phyloP scores from a whole-genome alignment of 768 basidiomycete genomes.

The Dictyophora rubrovolvata region DNA sequence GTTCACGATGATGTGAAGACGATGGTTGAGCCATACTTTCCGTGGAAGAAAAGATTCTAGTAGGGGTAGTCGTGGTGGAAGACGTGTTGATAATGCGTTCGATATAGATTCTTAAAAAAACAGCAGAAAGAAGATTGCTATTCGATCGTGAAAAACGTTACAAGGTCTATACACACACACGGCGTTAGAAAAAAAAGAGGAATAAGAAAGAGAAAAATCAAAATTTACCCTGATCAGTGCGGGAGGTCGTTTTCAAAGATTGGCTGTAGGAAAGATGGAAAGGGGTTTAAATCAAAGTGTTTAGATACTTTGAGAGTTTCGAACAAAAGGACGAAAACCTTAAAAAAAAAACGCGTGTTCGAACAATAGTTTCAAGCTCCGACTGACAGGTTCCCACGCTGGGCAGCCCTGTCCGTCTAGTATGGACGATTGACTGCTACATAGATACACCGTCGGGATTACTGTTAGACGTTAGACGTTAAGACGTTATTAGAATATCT shows the following conservation, averaged over 20 bases:
- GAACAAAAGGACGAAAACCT: constrained; percentile 1
- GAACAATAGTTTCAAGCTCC: constrained; percentile 3
- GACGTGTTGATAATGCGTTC: constrained; percentile 15
- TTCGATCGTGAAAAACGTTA: constrained; percentile 19
- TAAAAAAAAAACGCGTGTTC: not conserved
- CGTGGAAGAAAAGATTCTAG: constrained; percentile 70
- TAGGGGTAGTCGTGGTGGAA: constrained; percentile 45
- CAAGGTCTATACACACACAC: not conserved
- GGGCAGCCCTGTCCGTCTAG: too few relatives aligned
- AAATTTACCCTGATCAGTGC: not conserved
- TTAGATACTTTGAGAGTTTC: not conserved
- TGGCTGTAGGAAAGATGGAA: not conserved
- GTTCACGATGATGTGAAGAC: constrained; percentile 59
- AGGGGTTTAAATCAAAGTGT: not conserved
- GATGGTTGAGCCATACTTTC: constrained; percentile 85
- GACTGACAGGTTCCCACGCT: not conserved
- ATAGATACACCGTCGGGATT: too few relatives aligned
- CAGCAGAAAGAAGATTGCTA: constrained; percentile 19
- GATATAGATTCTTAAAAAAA: constrained; percentile 15
- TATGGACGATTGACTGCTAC: too few relatives aligned
- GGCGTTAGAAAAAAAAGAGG: not conserved
- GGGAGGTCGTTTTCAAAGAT: not conserved
- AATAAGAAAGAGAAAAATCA: not conserved
- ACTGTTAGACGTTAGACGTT: too few relatives aligned
- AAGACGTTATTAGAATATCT: too few relatives aligned